Conservation (phyloP, 768 basidiomycete species). For the Naganishia onofrii region DNA sequence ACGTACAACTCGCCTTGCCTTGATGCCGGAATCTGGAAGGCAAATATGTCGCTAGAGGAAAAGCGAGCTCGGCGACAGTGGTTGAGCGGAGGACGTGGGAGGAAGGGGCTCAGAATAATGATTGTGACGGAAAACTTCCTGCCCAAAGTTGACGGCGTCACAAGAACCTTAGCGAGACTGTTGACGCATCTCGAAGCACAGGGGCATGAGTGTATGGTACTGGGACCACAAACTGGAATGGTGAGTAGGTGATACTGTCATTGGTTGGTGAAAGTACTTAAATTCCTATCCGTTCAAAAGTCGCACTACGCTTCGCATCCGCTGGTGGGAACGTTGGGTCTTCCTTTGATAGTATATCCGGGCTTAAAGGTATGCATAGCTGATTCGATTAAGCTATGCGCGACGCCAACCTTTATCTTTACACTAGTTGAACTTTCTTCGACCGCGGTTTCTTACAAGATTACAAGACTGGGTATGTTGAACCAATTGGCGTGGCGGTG, state of each 20-base stretch:
- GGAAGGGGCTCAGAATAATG: slow-evolving; percentile 45
- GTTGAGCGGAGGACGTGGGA: slow-evolving; percentile 35
- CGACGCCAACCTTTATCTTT: background rate
- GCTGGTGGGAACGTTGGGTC: slow-evolving; percentile 54
- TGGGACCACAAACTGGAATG: slow-evolving; percentile 54
- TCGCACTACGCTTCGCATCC: slow-evolving; percentile 54
- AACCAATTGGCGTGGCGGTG: slow-evolving; percentile 30
- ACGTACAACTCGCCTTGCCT: background rate
- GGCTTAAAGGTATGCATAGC: slow-evolving; percentile 44
- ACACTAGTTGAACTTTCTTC: slow-evolving; percentile 53
- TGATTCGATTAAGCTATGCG: background rate
- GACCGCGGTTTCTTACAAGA: slow-evolving; percentile 53
- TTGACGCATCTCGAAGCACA: slow-evolving; percentile 54
- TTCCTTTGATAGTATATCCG: slow-evolving; percentile 55
- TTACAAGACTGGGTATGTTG: slow-evolving; percentile 46
- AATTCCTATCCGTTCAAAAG: slow-evolving; percentile 2
- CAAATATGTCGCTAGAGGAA: slow-evolving; percentile 38
- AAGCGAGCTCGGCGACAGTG: slow-evolving; percentile 38
- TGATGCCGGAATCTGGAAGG: background rate
- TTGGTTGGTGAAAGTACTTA: background rate
- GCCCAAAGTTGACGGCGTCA: slow-evolving; percentile 57
- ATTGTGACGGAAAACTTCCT: slow-evolving; percentile 54
- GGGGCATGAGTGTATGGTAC: slow-evolving; percentile 56
- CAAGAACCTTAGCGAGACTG: slow-evolving; percentile 54
- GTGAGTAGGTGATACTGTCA: slow-evolving; percentile 27